Evolutionary conservation across 331 rosid species (phyloP).

Genomic region (Malus hybrid): DNA sequence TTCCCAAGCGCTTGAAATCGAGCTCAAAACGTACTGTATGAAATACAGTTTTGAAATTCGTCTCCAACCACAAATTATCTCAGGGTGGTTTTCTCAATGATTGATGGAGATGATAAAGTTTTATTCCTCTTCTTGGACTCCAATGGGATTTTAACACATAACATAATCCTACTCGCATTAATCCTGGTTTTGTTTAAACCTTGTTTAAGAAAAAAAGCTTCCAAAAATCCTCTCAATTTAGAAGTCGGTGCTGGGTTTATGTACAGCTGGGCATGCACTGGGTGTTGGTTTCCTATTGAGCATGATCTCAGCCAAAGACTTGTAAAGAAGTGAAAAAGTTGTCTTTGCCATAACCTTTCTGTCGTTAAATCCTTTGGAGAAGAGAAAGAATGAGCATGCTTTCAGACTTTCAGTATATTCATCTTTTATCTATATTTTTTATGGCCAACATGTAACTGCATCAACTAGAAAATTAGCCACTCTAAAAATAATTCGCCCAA

Average conservation of each 20-base stretch:
- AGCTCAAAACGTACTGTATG: rapidly evolving
- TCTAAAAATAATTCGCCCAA: no score
- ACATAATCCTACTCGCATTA: not conserved
- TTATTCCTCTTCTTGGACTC: not conserved
- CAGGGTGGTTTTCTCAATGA: not conserved
- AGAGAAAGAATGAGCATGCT: not conserved
- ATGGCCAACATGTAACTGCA: no score
- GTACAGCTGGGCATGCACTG: constrained; percentile 1
- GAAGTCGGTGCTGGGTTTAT: not conserved
- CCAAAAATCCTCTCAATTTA: not conserved
- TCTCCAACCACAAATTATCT: no score
- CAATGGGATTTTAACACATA: not conserved
- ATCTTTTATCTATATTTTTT: no score
- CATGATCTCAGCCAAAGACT: not conserved
- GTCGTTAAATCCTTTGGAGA: not conserved
- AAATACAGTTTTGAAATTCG: no score
- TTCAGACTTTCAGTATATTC: not conserved
- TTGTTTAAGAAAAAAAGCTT: not conserved
- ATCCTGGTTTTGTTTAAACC: not conserved
- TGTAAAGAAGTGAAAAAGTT: constrained; percentile 2
- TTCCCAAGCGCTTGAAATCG: rapidly evolving
- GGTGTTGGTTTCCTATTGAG: not conserved
- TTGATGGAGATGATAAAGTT: not conserved
- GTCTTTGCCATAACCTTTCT: not conserved
- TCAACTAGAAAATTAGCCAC: no score